Percentiles rank a stretch among this genome's conserved stretches.
These are phyloP conservation scores for Rhodotorula sphaerocarpa DNA, from an alignment of 768 basidiomycete species.

Conservation along the genomic window DNA sequence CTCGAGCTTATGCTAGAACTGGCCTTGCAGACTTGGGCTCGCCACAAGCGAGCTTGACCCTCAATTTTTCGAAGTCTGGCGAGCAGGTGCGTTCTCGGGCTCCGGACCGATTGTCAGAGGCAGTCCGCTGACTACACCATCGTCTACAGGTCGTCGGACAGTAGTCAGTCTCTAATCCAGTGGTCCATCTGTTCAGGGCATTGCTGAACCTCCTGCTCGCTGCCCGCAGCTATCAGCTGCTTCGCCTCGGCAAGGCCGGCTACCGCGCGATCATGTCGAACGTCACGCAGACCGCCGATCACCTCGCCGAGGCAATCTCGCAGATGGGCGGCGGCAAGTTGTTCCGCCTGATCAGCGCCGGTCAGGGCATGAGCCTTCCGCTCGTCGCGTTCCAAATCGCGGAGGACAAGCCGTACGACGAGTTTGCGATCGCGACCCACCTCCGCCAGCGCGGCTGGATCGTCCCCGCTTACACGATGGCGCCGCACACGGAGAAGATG, in stretches of 20 bases:
- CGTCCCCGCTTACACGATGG: constrained; percentile 27
- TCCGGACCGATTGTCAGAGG: no score
- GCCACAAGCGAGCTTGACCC: constrained; percentile 30
- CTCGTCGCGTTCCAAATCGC: constrained; percentile 42
- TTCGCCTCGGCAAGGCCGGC: constrained; percentile 37
- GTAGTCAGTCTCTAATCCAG: no score
- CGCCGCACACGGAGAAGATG: constrained; percentile 26
- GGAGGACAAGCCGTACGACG: constrained; percentile 38
- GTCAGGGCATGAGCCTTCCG: constrained; percentile 38
- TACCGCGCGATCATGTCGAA: constrained; percentile 42
- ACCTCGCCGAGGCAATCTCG: constrained; percentile 34
- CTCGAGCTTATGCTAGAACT: no score
- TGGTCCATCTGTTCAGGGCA: no score
- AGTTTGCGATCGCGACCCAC: constrained; percentile 42
- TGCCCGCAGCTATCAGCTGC: constrained; percentile 3
- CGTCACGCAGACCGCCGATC: constrained; percentile 38
- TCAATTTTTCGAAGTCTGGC: constrained; percentile 39
- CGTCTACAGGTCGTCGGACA: constrained; percentile 38
- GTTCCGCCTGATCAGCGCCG: constrained; percentile 40
- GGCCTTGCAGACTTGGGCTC: constrained; percentile 15
- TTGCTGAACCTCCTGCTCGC: no score
- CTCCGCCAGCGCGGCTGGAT: constrained; percentile 39
- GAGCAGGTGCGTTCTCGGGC: no score
- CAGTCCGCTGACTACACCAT: no score
- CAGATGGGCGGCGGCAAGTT: constrained; percentile 28